A percentile compares a stretch with the other conserved stretches of the same genome.
Evolutionary conservation across 805 yeast species (phyloP).

Genomic region (Metschnikowia orientalis): DNA sequence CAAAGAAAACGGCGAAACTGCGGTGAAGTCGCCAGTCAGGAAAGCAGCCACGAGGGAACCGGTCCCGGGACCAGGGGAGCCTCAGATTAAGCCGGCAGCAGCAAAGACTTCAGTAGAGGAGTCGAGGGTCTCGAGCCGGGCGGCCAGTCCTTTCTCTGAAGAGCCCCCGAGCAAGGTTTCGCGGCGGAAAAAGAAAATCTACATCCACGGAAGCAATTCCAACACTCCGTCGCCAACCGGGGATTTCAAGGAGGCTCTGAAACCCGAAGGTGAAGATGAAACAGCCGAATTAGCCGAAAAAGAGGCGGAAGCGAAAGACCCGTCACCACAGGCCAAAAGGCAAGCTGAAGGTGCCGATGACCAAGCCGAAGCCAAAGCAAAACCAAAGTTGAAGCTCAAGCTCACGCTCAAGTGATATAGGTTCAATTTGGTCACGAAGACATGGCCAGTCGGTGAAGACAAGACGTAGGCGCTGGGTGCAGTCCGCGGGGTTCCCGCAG

Average conservation of each 20-base stretch:
- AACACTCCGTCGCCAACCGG: constrained; percentile 9
- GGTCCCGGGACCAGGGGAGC: too few species aligned
- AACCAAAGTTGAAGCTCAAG: constrained; percentile 14
- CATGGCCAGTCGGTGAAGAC: too few species aligned
- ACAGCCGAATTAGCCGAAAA: neutral
- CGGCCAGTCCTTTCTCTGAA: constrained; percentile 15
- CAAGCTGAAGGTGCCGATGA: neutral
- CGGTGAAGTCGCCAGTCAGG: too few species aligned
- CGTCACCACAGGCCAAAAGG: too few species aligned
- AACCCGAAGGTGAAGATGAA: neutral
- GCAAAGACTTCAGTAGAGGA: too few species aligned
- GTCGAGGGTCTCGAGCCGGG: constrained; percentile 5
- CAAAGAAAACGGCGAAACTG: too few species aligned
- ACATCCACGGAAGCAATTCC: constrained; percentile 21
- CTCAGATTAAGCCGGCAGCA: too few species aligned
- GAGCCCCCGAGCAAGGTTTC: constrained; percentile 9
- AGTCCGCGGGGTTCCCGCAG: constrained; percentile 2
- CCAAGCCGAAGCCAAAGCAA: constrained; percentile 1
- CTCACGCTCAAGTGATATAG: constrained; percentile 6
- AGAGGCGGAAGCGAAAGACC: neutral
- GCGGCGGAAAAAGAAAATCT: constrained; percentile 27
- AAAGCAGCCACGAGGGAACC: too few species aligned
- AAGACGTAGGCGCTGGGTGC: constrained; percentile 2
- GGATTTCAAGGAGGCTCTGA: neutral
- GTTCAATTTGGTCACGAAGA: neutral